Evolutionary conservation across 768 basidiomycete species (phyloP).

Genomic region (Hericium alpestre): DNA sequence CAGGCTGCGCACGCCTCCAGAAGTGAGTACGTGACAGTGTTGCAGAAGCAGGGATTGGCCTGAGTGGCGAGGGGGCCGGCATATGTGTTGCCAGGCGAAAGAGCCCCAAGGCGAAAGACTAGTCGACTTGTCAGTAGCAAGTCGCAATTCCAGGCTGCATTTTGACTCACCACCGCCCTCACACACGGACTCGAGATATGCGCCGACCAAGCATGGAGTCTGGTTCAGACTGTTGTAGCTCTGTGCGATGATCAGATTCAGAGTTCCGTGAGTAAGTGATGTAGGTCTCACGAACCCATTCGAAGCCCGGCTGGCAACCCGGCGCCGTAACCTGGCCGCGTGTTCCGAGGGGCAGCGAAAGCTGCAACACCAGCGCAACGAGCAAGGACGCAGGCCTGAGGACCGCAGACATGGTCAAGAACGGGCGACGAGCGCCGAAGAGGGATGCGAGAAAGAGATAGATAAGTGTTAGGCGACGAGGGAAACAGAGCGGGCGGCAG

Average conservation of each 20-base stretch:
- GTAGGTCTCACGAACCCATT: constrained; percentile 8
- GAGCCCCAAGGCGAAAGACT: too few species aligned
- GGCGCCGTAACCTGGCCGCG: constrained; percentile 1
- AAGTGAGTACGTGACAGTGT: too few species aligned
- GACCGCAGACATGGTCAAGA: not conserved
- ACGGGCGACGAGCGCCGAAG: not conserved
- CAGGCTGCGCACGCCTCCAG: too few species aligned
- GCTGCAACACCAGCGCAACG: not conserved
- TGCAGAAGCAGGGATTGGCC: too few species aligned
- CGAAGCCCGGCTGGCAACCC: not conserved
- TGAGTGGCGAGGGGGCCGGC: too few species aligned
- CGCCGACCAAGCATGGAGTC: constrained; percentile 2
- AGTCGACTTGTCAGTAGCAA: too few species aligned
- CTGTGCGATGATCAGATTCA: not conserved
- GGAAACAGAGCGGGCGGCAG: too few species aligned
- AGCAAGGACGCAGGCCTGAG: not conserved
- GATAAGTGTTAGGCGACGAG: too few species aligned
- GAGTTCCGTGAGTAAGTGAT: not conserved
- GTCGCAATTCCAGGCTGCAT: too few species aligned
- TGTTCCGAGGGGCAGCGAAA: not conserved
- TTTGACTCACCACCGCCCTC: not conserved
- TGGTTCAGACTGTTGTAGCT: constrained; percentile 5
- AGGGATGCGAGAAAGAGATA: not conserved
- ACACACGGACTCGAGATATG: not conserved
- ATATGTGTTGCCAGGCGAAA: too few species aligned